Evolutionary conservation across 208 protist genomes (phyloP).

Genomic region (Herpetomonas tarakana): DNA sequence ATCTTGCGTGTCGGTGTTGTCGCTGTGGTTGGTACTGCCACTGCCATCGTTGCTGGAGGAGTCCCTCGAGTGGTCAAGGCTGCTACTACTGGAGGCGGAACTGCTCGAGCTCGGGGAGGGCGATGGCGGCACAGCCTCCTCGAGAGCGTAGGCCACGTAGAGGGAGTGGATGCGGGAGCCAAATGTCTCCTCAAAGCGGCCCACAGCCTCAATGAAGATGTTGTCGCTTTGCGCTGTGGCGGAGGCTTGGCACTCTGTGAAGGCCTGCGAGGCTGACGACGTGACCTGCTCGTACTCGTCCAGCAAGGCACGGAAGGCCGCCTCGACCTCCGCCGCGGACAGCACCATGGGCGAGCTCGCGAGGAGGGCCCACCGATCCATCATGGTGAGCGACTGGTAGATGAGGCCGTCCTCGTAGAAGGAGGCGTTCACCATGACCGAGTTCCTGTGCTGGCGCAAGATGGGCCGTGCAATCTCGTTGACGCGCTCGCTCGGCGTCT

Average conservation of each 20-base stretch:
- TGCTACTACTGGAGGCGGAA: background rate
- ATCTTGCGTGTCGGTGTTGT: conserved; percentile 1
- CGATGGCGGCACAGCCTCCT: background rate
- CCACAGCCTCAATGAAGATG: conserved; percentile 28
- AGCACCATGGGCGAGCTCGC: conserved; percentile 39
- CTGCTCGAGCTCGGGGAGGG: conserved; percentile 5
- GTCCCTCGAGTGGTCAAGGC: background rate
- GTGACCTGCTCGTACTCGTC: conserved; percentile 30
- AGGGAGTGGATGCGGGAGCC: conserved; percentile 29
- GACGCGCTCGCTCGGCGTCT: conserved; percentile 22
- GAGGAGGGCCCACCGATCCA: conserved; percentile 43
- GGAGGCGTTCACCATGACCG: conserved; percentile 25
- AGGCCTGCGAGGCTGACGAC: conserved; percentile 10
- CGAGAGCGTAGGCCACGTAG: conserved; percentile 32
- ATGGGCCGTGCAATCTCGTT: conserved; percentile 32
- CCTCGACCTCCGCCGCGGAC: conserved; percentile 39
- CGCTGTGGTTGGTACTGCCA: background rate
- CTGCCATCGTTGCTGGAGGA: background rate
- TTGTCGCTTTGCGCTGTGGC: conserved; percentile 20
- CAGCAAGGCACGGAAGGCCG: conserved; percentile 24
- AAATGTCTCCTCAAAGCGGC: conserved; percentile 25
- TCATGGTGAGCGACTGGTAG: conserved; percentile 54
- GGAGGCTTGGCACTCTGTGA: conserved; percentile 21
- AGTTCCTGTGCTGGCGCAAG: conserved; percentile 13
- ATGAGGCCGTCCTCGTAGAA: conserved; percentile 51